Evolutionary conservation across 352 stramenopile species (phyloP).

Genomic region (Pythium biforme): DNA sequence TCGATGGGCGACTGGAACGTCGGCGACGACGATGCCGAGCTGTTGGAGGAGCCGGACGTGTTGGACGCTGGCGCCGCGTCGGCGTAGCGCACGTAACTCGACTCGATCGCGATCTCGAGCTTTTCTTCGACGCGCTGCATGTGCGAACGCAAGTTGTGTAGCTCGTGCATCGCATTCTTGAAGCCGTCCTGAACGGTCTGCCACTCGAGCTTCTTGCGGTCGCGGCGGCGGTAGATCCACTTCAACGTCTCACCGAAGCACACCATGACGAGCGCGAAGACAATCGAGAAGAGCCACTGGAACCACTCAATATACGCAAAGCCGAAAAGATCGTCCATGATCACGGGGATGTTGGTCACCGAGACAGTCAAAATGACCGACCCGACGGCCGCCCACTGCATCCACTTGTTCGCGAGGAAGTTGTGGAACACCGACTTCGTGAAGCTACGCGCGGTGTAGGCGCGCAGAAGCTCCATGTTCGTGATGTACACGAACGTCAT

Average conservation of each 20-base stretch:
- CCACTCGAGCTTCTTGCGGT: conserved; percentile 41
- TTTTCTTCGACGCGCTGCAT: conserved; percentile 63
- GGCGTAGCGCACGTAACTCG: conserved; percentile 37
- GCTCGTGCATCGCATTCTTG: conserved; percentile 47
- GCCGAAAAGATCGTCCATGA: conserved; percentile 67
- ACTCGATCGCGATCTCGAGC: conserved; percentile 46
- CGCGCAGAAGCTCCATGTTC: conserved; percentile 70
- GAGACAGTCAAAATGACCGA: conserved; percentile 58
- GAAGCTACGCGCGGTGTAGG: conserved; percentile 77
- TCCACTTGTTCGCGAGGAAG: conserved; percentile 79
- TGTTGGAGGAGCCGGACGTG: conserved; percentile 57
- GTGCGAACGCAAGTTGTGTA: conserved; percentile 56
- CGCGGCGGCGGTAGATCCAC: conserved; percentile 53
- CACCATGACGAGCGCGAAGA: conserved; percentile 68
- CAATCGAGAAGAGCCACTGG: conserved; percentile 72
- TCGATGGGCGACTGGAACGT: conserved; percentile 13
- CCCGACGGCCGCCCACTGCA: conserved; percentile 65
- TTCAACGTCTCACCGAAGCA: conserved; percentile 72
- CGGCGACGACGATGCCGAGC: conserved; percentile 27
- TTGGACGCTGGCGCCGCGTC: conserved; percentile 30
- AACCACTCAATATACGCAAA: conserved; percentile 72
- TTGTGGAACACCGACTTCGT: conserved; percentile 71
- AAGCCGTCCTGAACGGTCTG: conserved; percentile 43
- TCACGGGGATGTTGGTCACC: conserved; percentile 66
- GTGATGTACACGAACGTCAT: conserved; percentile 82